Conservation (phyloP, 2,329 filamentous ascomycete genomes). For the Fusarium guadeloupense region DNA sequence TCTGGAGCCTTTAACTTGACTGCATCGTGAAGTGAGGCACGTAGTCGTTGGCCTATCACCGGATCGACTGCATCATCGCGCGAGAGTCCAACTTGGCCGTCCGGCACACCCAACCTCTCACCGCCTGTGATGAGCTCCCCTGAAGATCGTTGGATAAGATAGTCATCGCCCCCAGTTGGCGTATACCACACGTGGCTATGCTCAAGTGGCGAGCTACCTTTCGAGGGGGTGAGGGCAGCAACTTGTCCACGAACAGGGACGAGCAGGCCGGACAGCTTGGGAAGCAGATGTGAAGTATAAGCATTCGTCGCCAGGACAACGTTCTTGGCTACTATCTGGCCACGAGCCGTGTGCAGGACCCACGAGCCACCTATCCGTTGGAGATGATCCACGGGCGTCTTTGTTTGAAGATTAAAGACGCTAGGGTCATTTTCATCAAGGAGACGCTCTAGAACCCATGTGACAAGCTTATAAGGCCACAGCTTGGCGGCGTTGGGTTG, state of each 20-base stretch:
- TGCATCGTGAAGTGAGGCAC: slow-evolving; percentile 52
- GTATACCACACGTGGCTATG: slow-evolving; percentile 72
- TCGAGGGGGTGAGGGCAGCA: slow-evolving; percentile 69
- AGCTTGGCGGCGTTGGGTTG: slow-evolving; percentile 72
- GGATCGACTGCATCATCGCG: slow-evolving; percentile 68
- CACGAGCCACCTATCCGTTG: slow-evolving; percentile 57
- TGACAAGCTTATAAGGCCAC: slow-evolving; percentile 87
- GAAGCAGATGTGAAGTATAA: slow-evolving; percentile 81
- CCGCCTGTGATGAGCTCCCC: slow-evolving; percentile 75
- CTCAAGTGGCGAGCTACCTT: slow-evolving; percentile 51
- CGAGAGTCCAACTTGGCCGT: slow-evolving; percentile 60
- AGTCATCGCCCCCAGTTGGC: slow-evolving; percentile 67
- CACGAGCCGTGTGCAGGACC: slow-evolving; percentile 73
- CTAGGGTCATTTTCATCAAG: slow-evolving; percentile 50
- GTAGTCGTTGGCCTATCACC: slow-evolving; percentile 65
- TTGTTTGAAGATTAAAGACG: slow-evolving; percentile 77
- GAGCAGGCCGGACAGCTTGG: slow-evolving; percentile 74
- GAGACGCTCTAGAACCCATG: slow-evolving; percentile 72
- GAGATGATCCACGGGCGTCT: slow-evolving; percentile 69
- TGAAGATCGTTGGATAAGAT: slow-evolving; percentile 75
- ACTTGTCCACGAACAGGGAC: slow-evolving; percentile 82
- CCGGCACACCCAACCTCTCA: slow-evolving; percentile 65
- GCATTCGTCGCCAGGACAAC: slow-evolving; percentile 85
- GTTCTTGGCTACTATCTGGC: slow-evolving; percentile 67
- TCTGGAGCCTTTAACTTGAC: slow-evolving; percentile 53